Percentiles rank a stretch among this genome's conserved stretches.
phyloP scores from a whole-genome alignment of 2,329 filamentous ascomycete species.

The Clonostachys sp. region DNA sequence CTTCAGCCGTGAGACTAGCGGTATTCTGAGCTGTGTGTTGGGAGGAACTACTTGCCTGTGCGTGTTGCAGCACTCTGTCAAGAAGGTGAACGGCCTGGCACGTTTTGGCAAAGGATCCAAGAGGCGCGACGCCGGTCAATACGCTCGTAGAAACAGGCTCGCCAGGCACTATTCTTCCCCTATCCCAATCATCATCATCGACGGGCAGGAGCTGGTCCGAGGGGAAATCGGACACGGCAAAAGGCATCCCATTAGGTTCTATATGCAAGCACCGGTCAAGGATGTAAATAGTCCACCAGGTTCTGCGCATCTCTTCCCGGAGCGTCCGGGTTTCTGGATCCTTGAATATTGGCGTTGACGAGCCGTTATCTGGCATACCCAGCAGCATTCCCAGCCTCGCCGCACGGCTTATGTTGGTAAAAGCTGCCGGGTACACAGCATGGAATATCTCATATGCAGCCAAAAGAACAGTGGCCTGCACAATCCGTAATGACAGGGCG shows the following conservation, averaged over 20 bases:
- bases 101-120: conserved; percentile 7
- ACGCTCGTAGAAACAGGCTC: conserved; percentile 8
- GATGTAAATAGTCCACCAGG: conserved; percentile 11
- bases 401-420: conserved; percentile 8
- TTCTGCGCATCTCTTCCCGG: conserved; percentile 9
- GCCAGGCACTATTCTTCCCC: conserved; percentile 6
- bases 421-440: conserved; percentile 10
- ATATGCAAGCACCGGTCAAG: conserved; percentile 9
- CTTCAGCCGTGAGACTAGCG: conserved; percentile 5
- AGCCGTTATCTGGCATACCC: background rate
- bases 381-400: conserved; percentile 10
- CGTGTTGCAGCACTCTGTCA: conserved; percentile 8
- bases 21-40: background rate
- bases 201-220: conserved; percentile 7
- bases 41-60: background rate
- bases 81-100: conserved; percentile 12
- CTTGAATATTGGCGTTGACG: conserved; percentile 6
- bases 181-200: conserved; percentile 11
- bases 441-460: conserved; percentile 7
- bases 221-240: conserved; percentile 6
- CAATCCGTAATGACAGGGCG: conserved; percentile 7
- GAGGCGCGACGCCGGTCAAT: conserved; percentile 5
- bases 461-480: conserved; percentile 8
- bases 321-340: conserved; percentile 7
- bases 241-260: conserved; percentile 3